phyloP scores from a whole-genome alignment of 2,329 filamentous ascomycete genomes.

The Colletotrichum tropicale region DNA sequence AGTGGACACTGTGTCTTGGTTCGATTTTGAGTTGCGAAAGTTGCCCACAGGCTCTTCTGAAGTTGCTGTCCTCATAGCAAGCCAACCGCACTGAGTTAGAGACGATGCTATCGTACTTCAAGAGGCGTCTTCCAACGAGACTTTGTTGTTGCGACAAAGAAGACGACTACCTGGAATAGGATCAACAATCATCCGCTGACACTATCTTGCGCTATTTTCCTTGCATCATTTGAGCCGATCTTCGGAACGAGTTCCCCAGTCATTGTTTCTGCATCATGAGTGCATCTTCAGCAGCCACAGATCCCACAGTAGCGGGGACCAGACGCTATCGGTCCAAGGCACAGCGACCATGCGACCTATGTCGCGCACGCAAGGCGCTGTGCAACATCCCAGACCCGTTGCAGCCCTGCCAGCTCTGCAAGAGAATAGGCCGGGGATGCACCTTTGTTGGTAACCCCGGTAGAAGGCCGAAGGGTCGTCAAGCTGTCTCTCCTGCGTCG shows the following conservation, averaged over 20 bases:
- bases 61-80: not conserved
- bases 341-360: slow-evolving; percentile 25
- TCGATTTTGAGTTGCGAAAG: not conserved
- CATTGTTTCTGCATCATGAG: not conserved
- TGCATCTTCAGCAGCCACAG: not conserved
- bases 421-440: slow-evolving; percentile 24
- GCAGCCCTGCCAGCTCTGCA: slow-evolving; percentile 27
- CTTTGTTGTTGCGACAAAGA: not conserved
- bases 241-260: not conserved
- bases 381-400: slow-evolving; percentile 29
- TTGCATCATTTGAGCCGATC: not conserved
- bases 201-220: not conserved
- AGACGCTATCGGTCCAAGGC: slow-evolving; percentile 25
- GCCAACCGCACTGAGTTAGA: not conserved
- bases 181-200: not conserved
- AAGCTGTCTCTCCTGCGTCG: not conserved
- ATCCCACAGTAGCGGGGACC: not conserved
- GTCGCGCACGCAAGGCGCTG: slow-evolving; percentile 26
- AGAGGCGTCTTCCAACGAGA: not conserved
- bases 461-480: not conserved
- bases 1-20: not conserved
- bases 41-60: not conserved
- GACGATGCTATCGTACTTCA: not conserved
- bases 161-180: not conserved
- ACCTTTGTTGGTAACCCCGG: slow-evolving; percentile 27